Evolutionary conservation across 2,329 filamentous ascomycete genomes (phyloP).

Genomic region (Fusarium compactum): DNA sequence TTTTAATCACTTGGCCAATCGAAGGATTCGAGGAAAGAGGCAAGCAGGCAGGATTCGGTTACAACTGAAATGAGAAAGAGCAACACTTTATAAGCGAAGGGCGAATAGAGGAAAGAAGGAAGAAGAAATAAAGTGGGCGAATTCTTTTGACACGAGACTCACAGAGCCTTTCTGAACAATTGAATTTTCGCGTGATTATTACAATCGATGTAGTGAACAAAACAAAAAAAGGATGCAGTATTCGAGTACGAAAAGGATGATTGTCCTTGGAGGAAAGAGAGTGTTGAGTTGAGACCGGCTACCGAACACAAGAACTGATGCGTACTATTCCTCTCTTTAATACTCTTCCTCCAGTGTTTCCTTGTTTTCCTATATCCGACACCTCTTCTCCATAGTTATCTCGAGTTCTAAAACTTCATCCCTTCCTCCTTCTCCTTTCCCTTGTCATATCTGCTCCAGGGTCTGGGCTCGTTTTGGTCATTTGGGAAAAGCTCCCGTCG

Average conservation of each 20-base stretch:
- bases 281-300: conserved; percentile 39
- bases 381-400: conserved; percentile 22
- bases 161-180: conserved; percentile 27
- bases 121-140: conserved; percentile 22
- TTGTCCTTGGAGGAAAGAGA: conserved; percentile 25
- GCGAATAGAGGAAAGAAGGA: conserved; percentile 8
- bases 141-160: conserved; percentile 32
- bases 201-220: conserved; percentile 29
- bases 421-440: conserved; percentile 5
- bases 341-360: conserved; percentile 24
- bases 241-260: neutral
- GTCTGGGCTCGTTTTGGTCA: conserved; percentile 10
- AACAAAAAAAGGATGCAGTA: conserved; percentile 3
- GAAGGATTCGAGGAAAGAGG: neutral
- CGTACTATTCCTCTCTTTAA: conserved; percentile 31
- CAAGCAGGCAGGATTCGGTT: neutral
- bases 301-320: conserved; percentile 19
- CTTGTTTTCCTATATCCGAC: conserved; percentile 1
- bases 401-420: conserved; percentile 30
- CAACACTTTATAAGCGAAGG: conserved; percentile 36
- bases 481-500: conserved; percentile 21
- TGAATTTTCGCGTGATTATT: conserved; percentile 18
- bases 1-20: conserved; percentile 14
- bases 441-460: conserved; percentile 22
- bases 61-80: conserved; percentile 6